Base-by-base conservation (phyloP, 139 green algal species). In the Edaphochlamys debaryana region DNA sequence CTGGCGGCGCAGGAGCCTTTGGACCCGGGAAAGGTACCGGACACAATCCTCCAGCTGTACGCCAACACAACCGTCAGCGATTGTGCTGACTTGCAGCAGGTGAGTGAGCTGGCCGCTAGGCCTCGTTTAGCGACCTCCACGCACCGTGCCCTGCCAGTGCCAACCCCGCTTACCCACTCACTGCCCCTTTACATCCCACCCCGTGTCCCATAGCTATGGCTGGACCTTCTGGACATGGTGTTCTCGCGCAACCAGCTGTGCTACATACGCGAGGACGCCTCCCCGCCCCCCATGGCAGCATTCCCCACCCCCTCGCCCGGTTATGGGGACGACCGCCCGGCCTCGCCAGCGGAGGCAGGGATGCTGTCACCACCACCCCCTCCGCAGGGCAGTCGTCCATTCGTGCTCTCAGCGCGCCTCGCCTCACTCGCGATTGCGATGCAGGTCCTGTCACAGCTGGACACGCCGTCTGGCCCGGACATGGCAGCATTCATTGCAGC, bases 211-310 rank as follows among this genome's bases (percentile, higher is more conserved):
- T 19, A 34, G 15, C 3, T 32, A 58, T 82, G 73, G 22, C 66
- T 69, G 13, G 45, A 48, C n/a, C 45, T 82, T 7, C 60, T 82
- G 0, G 76, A 82, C 34, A 74, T 32, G 38, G 63, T 82, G 32
- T 82, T 73, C 32, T 67, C 32, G 1, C 76, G 76, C 27, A 82
- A 82, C 63, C 76, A 73, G 76, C 62, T 67, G 15, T 82, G 76
- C 76, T 66, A 66, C 42, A 17, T 81, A 5, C 38, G 25, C 23
- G 25, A 8, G 25, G 23, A n/a, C 6, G 56, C 9, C 19, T 6
- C 15, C 2, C 23, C 56, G 25, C 19, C 23, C 56, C 25, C 19
- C 56, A 32, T 6, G 6, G 56, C 23, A 1, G 23, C 15, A 6
- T 29, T n/a, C 17, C 9, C 15, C 23, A 29, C 15, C 2, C 56